These are phyloP conservation scores for Pleurotus tuber-regium DNA, from an alignment of 768 basidiomycete genomes.

Conservation along the genomic window DNA sequence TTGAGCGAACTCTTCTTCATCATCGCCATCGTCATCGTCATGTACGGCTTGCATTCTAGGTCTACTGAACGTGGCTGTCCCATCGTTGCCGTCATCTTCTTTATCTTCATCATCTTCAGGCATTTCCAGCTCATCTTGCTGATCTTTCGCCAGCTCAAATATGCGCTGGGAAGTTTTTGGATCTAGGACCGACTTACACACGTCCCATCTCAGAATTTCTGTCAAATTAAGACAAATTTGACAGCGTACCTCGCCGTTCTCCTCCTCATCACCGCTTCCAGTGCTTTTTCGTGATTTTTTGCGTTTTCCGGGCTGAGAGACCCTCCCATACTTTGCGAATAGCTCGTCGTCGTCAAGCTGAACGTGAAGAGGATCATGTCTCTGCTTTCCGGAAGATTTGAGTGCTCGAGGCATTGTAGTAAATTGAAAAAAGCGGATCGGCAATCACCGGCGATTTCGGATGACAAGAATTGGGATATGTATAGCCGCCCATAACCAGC, in stretches of 20 bases:
- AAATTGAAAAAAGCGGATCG: slow-evolving; percentile 16
- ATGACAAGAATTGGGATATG: not conserved
- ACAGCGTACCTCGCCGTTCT: slow-evolving; percentile 44
- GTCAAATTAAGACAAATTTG: slow-evolving; percentile 14
- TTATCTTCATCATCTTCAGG: slow-evolving; percentile 57
- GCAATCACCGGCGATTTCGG: slow-evolving; percentile 17
- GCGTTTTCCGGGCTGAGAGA: slow-evolving; percentile 74
- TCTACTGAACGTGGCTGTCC: slow-evolving; percentile 27
- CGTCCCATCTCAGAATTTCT: not conserved
- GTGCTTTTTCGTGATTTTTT: slow-evolving; percentile 51
- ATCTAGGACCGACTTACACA: slow-evolving; percentile 63
- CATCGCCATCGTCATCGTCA: slow-evolving; percentile 45
- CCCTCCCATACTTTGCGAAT: slow-evolving; percentile 73
- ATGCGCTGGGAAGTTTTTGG: slow-evolving; percentile 83
- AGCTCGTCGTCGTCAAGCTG: slow-evolving; percentile 82
- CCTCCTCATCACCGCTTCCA: slow-evolving; percentile 51
- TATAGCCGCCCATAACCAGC: slow-evolving; percentile 1
- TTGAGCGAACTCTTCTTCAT: slow-evolving; percentile 54
- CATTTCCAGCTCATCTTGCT: slow-evolving; percentile 85
- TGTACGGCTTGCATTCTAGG: slow-evolving; percentile 37
- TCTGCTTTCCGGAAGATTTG: slow-evolving; percentile 50
- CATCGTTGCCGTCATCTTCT: slow-evolving; percentile 19
- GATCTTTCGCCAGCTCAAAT: slow-evolving; percentile 87
- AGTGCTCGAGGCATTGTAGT: slow-evolving; percentile 61
- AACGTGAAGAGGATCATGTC: slow-evolving; percentile 86